These are phyloP conservation scores for Pythium sp. DNA, from an alignment of 352 stramenopile genomes.

Conservation along the genomic window DNA sequence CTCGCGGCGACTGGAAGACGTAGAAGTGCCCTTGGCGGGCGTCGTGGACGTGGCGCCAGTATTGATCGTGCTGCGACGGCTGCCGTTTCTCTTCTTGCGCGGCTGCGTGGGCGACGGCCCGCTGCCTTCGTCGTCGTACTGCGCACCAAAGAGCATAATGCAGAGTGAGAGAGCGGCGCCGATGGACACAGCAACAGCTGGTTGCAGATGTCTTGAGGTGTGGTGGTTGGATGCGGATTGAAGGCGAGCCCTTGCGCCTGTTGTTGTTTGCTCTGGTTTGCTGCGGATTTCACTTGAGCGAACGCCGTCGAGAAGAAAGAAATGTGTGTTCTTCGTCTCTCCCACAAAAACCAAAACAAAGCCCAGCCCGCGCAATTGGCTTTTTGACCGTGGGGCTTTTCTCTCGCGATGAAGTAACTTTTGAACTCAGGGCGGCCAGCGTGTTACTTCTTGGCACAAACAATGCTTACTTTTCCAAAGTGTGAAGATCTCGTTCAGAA, in stretches of 20 bases:
- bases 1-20: not conserved
- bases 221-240: not conserved
- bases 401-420: not conserved
- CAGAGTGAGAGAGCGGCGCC: not conserved
- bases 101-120: constrained; percentile 27
- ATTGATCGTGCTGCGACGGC: not conserved
- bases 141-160: constrained; percentile 46
- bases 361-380: not conserved
- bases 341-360: not conserved
- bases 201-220: not conserved
- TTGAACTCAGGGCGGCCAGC: not conserved
- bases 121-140: constrained; percentile 47
- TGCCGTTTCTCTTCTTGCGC: constrained; percentile 34
- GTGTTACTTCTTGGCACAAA: not conserved
- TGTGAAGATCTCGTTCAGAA: not conserved
- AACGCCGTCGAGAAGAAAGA: not conserved
- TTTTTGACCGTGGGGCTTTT: not conserved
- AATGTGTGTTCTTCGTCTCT: constrained; percentile 10
- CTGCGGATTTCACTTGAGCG: not conserved
- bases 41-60: not conserved
- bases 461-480: not conserved
- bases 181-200: not conserved
- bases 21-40: constrained; percentile 3
- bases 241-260: too few relatives aligned
- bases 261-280: not conserved